Evolutionary conservation across 2,329 filamentous ascomycete species (phyloP).

Genomic region (Penicillium nordicum): DNA sequence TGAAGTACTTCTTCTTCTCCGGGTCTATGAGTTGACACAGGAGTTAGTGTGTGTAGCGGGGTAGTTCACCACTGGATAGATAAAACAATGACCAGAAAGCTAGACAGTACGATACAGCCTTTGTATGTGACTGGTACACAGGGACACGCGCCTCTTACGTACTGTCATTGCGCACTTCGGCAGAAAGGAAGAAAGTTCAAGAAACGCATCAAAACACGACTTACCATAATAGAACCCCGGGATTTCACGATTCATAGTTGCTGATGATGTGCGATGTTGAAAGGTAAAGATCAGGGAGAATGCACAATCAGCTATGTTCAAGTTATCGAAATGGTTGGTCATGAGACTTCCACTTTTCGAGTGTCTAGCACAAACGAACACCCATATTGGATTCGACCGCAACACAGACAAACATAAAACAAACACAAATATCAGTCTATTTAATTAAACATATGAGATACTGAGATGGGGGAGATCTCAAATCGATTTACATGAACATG

Average conservation of each 20-base stretch:
- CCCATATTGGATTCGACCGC: neutral
- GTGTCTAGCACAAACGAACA: neutral
- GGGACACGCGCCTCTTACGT: neutral
- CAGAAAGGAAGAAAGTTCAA: neutral
- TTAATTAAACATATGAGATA: neutral
- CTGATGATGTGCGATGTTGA: neutral
- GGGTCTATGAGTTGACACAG: conserved; percentile 28
- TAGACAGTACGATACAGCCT: neutral
- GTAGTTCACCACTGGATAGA: neutral
- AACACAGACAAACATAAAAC: neutral
- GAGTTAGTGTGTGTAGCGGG: neutral
- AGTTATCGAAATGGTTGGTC: neutral
- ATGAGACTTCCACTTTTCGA: neutral
- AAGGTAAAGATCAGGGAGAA: neutral
- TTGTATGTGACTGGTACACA: neutral
- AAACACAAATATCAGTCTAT: neutral
- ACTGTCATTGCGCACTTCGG: neutral
- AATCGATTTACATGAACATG: neutral
- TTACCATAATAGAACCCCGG: conserved; percentile 36
- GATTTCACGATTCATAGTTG: conserved; percentile 30
- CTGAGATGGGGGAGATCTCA: neutral
- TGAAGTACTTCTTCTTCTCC: conserved; percentile 65
- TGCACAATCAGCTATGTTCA: conserved; percentile 1
- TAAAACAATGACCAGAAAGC: neutral
- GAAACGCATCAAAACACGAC: conserved; percentile 4